A percentile compares a stretch with the other conserved stretches of the same genome.
These are phyloP conservation scores for Epicoccum nigrum DNA, from an alignment of 2,329 filamentous ascomycete genomes.

Conservation along the genomic window DNA sequence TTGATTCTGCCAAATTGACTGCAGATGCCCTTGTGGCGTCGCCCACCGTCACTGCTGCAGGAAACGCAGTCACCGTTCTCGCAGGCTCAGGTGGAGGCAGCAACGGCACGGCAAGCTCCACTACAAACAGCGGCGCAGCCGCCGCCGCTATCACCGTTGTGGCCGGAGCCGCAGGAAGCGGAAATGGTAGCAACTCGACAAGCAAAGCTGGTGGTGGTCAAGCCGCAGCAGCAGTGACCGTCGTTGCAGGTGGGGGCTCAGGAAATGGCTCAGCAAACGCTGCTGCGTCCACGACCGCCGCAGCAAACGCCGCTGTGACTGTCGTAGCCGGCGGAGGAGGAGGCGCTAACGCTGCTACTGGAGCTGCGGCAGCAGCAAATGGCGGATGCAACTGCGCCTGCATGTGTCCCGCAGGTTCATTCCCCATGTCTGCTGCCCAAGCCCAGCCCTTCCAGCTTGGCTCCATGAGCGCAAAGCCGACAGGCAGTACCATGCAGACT, in stretches of 20 bases:
- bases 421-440: slow-evolving; percentile 38
- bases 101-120: slow-evolving; percentile 3
- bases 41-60: slow-evolving; percentile 26
- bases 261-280: slow-evolving; percentile 10
- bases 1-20: slow-evolving; percentile 30
- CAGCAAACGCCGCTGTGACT: slow-evolving; percentile 25
- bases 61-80: slow-evolving; percentile 24
- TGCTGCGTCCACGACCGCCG: slow-evolving; percentile 5
- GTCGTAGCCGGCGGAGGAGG: slow-evolving; percentile 29
- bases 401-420: slow-evolving; percentile 36
- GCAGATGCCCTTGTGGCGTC: slow-evolving; percentile 28
- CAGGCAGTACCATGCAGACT: slow-evolving; percentile 32
- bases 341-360: not conserved
- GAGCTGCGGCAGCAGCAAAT: slow-evolving; percentile 19
- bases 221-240: slow-evolving; percentile 23
- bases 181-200: slow-evolving; percentile 10
- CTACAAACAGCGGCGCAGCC: slow-evolving; percentile 1
- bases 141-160: slow-evolving; percentile 19
- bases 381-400: slow-evolving; percentile 40
- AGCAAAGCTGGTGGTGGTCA: slow-evolving; percentile 13
- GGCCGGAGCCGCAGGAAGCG: slow-evolving; percentile 20
- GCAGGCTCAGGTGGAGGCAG: slow-evolving; percentile 16
- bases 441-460: slow-evolving; percentile 38
- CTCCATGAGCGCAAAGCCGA: slow-evolving; percentile 16
- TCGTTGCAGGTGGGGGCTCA: slow-evolving; percentile 30